Percentiles rank a stretch among this genome's conserved stretches.
Conservation (phyloP, 768 basidiomycete species). For the Lactarius indigo region DNA sequence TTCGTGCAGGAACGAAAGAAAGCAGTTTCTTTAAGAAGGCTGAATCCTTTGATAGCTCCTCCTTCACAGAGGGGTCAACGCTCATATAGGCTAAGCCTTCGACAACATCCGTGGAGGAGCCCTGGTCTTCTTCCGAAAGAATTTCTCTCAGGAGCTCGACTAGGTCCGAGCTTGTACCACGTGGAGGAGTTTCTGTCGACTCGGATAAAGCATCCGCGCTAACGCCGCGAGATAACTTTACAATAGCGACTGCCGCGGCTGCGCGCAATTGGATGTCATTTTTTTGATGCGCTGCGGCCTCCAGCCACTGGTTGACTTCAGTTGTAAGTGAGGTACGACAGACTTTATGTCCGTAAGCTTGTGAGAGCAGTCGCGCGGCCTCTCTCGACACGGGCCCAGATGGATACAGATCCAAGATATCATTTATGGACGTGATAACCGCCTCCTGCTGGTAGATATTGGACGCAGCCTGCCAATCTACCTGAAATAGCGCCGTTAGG, state of each 20-base stretch:
- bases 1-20: slow-evolving; percentile 28
- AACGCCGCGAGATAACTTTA: slow-evolving; percentile 69
- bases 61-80: slow-evolving; percentile 55
- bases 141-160: slow-evolving; percentile 33
- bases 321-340: slow-evolving; percentile 61
- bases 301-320: slow-evolving; percentile 65
- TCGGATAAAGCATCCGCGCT: slow-evolving; percentile 40
- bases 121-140: slow-evolving; percentile 12
- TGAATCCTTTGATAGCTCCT: slow-evolving; percentile 48
- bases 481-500: slow-evolving; percentile 77
- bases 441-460: slow-evolving; percentile 63
- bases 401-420: slow-evolving; percentile 64
- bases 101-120: slow-evolving; percentile 58
- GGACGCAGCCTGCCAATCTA: slow-evolving; percentile 68
- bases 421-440: slow-evolving; percentile 59
- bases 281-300: slow-evolving; percentile 48
- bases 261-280: slow-evolving; percentile 48
- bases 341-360: slow-evolving; percentile 69
- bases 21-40: slow-evolving; percentile 49
- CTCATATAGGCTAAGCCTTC: slow-evolving; percentile 83
- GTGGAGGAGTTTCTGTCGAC: slow-evolving; percentile 11
- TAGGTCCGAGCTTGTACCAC: slow-evolving; percentile 4
- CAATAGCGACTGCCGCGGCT: slow-evolving; percentile 66
- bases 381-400: slow-evolving; percentile 48
- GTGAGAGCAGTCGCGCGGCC: slow-evolving; percentile 70